phyloP scores from a whole-genome alignment of 2,329 filamentous ascomycete genomes.

The Clonostachys solani region DNA sequence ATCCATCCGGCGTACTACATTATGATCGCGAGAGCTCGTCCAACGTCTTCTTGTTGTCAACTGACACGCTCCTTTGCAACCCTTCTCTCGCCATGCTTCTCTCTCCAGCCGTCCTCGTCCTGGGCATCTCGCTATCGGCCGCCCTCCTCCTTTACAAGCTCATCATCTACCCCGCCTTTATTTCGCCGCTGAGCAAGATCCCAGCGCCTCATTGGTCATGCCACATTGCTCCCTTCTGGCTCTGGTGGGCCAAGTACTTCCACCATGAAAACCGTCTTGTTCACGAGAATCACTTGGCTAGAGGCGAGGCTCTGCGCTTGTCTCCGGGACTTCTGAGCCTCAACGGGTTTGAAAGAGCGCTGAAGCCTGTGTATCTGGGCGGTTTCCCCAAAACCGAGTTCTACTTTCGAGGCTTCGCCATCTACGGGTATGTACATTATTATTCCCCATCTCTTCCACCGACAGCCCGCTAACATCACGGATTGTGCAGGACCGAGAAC shows the following conservation, averaged over 20 bases:
- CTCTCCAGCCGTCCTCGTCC: too few species aligned
- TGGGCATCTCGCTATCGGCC: not conserved
- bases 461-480: too few species aligned
- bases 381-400: constrained; percentile 5
- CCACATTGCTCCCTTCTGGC: constrained; percentile 5
- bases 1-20: too few species aligned
- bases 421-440: not conserved
- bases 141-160: not conserved
- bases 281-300: constrained; percentile 1
- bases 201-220: constrained; percentile 8
- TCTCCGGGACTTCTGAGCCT: constrained; percentile 2
- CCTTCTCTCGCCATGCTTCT: too few species aligned
- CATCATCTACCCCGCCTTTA: not conserved
- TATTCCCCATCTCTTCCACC: too few species aligned
- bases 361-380: constrained; percentile 3
- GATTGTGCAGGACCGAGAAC: not conserved
- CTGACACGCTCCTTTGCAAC: too few species aligned
- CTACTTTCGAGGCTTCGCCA: constrained; percentile 3
- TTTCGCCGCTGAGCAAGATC: constrained; percentile 7
- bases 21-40: too few species aligned
- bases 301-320: constrained; percentile 3
- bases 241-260: constrained; percentile 2
- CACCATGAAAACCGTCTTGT: constrained; percentile 4
- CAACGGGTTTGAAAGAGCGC: constrained; percentile 1
- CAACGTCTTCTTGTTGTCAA: too few species aligned